phyloP scores from a whole-genome alignment of 345 rosid genomes.

The Citrus sinensis region DNA sequence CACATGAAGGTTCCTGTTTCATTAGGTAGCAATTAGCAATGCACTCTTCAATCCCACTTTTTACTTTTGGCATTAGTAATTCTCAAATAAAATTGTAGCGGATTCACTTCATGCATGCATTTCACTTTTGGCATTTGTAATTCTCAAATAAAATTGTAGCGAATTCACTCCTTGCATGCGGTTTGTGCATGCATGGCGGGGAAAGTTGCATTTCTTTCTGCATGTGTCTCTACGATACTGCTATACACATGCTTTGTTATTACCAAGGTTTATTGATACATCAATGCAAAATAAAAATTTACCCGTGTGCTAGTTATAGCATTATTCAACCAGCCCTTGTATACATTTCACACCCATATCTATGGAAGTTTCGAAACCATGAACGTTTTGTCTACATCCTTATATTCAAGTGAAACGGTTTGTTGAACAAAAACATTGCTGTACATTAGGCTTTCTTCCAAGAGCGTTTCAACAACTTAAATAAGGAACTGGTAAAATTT shows the following conservation, averaged over 20 bases:
- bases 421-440: no score
- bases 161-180: background rate
- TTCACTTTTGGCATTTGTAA: background rate
- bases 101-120: no score
- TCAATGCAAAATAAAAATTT: background rate
- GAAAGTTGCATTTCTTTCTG: background rate
- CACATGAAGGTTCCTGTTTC: background rate
- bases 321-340: background rate
- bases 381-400: background rate
- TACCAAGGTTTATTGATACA: background rate
- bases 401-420: background rate
- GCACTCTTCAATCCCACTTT: background rate
- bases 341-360: background rate
- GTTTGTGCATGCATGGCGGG: background rate
- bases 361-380: background rate
- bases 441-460: background rate
- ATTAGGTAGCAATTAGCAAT: background rate
- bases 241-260: background rate
- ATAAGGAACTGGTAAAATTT: no score
- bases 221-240: background rate
- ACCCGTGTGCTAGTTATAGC: background rate
- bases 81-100: slow-evolving; percentile 24
- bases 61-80: background rate
- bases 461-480: no score
- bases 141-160: slow-evolving; percentile 23